Evolutionary conservation across 208 protist genomes (phyloP), one percentile per base, ranked within the genome.

Genomic region (Phytomonas sp.): DNA sequence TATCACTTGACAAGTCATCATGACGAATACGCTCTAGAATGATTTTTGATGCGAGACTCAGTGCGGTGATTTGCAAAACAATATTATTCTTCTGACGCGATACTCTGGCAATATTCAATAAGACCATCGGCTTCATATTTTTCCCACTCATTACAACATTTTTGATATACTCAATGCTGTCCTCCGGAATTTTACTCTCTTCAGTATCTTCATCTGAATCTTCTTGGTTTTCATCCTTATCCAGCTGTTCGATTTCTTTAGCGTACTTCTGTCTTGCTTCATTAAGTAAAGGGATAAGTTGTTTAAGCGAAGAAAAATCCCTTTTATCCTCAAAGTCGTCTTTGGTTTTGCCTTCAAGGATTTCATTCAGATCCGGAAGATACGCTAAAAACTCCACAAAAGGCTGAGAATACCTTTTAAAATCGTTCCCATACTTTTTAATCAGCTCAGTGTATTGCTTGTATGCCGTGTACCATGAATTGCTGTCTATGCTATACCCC

Each of bases 401-500:
- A 52, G 42, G 42, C 2, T 14, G 3, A 4, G 42, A 66, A 61
- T 36, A 67, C 63, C 76, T 76, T 62, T 73, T 71, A 62, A 75
- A 73, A 0, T 75, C 61, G 14, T 30, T 52, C 67, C 76, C 77
- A 23, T 70, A 69, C 42, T 76, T 67, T 36, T 64, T 70, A 10
- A 87, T 68, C 59, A 80, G 67, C 31, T 68, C 73, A 62, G 79
- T 86, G 71, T 89, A 84, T 60, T 52, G 65, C 16, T 77, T 69
- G 31, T 77, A 66, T 29, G 77, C 77, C 33, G 74, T 73, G 29
- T 64, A 69, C 77, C 71, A 76, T 32, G 68, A 75, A n/a, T 75
- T 63, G 40, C 72, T 81, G n/a, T 70, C 77, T 32, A 70, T 70
- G 56, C 74, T 80, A 69, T 85, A 87, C 60, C 89, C 83, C 60